phyloP scores from a whole-genome alignment of 2,329 filamentous ascomycete species.

The Beauveria caledonica region DNA sequence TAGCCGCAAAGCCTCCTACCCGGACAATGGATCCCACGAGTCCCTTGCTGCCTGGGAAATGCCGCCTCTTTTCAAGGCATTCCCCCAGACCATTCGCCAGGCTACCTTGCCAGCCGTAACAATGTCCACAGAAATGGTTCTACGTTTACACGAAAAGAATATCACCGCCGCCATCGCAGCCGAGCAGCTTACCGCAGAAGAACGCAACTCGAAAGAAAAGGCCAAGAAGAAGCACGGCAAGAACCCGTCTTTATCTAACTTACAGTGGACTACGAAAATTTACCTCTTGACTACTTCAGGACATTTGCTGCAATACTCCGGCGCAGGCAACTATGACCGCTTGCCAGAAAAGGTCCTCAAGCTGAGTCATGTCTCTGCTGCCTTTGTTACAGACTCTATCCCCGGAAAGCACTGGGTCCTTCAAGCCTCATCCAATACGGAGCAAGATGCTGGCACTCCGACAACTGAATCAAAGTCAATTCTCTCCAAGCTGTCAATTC shows the following conservation, averaged over 20 bases:
- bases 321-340: slow-evolving; percentile 61
- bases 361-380: slow-evolving; percentile 65
- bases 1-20: background rate
- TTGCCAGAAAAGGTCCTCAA: slow-evolving; percentile 66
- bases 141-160: slow-evolving; percentile 51
- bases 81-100: slow-evolving; percentile 74
- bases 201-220: slow-evolving; percentile 13
- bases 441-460: slow-evolving; percentile 42
- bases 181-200: slow-evolving; percentile 12
- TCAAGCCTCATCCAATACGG: slow-evolving; percentile 61
- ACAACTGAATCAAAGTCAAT: slow-evolving; percentile 50
- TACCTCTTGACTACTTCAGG: slow-evolving; percentile 65
- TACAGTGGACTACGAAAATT: slow-evolving; percentile 64
- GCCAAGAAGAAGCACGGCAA: slow-evolving; percentile 15
- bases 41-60: slow-evolving; percentile 49
- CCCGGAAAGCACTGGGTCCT: slow-evolving; percentile 74
- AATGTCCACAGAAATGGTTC: slow-evolving; percentile 59
- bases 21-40: slow-evolving; percentile 19
- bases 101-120: slow-evolving; percentile 60
- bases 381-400: slow-evolving; percentile 72
- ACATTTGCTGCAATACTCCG: slow-evolving; percentile 66
- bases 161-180: slow-evolving; percentile 15
- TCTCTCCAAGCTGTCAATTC: slow-evolving; percentile 56
- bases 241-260: slow-evolving; percentile 29
- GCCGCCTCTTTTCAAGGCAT: slow-evolving; percentile 78